Evolutionary conservation across 2,329 filamentous ascomycete genomes (phyloP).

Genomic region (Aspergillus quadrilineatus): DNA sequence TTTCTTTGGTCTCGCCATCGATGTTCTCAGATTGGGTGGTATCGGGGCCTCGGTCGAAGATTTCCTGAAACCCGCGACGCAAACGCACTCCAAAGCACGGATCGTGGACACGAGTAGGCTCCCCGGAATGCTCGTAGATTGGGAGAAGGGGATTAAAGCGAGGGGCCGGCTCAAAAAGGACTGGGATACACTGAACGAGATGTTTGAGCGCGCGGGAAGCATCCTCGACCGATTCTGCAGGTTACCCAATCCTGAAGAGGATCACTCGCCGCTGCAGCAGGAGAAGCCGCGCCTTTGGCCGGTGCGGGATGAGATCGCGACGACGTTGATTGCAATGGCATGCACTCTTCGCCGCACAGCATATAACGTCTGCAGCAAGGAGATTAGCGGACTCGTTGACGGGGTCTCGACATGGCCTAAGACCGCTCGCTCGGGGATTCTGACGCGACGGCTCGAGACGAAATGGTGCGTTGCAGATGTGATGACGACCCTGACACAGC

Average conservation of each 20-base stretch:
- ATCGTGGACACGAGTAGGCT: slow-evolving; percentile 4
- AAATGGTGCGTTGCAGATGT: slow-evolving; percentile 18
- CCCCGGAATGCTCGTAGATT: not conserved
- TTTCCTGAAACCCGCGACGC: slow-evolving; percentile 4
- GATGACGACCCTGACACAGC: slow-evolving; percentile 13
- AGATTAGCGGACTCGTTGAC: not conserved
- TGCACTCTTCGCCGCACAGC: slow-evolving; percentile 14
- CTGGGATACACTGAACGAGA: not conserved
- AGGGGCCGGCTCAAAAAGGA: not conserved
- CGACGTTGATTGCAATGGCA: slow-evolving; percentile 13
- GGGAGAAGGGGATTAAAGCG: not conserved
- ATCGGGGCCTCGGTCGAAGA: slow-evolving; percentile 10
- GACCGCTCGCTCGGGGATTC: slow-evolving; percentile 11
- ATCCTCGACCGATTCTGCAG: slow-evolving; percentile 15
- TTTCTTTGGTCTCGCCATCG: slow-evolving; percentile 24
- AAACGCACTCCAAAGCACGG: not conserved
- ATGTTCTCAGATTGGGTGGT: slow-evolving; percentile 10
- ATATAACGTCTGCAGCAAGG: not conserved
- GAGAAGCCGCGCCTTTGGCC: slow-evolving; percentile 14
- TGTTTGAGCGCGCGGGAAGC: slow-evolving; percentile 7
- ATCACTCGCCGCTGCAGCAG: not conserved
- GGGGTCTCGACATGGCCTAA: not conserved
- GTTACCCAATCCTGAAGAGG: not conserved
- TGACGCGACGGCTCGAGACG: slow-evolving; percentile 5
- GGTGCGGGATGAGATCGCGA: slow-evolving; percentile 17